Evolutionary conservation across 1,139 yeast genomes (phyloP).

Genomic region (Martiniozyma asiatica): DNA sequence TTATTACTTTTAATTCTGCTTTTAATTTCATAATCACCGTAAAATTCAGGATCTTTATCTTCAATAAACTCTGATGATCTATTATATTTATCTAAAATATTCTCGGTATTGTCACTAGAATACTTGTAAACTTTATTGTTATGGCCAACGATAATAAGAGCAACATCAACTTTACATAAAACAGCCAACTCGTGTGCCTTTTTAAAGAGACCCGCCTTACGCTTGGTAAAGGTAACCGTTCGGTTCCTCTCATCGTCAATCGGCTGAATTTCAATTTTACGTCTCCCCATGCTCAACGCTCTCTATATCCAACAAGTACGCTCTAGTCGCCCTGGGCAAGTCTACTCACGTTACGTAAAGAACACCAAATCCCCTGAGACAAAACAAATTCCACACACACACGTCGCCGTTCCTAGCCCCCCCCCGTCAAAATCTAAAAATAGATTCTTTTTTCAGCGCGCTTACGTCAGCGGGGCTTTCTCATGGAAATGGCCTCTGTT

Average conservation of each 20-base stretch:
- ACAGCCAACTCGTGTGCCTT: constrained; percentile 93
- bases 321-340: too few species aligned
- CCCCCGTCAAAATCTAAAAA: too few species aligned
- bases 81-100: constrained; percentile 41
- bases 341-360: too few species aligned
- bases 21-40: constrained; percentile 20
- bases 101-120: constrained; percentile 52
- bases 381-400: too few species aligned
- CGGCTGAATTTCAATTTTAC: constrained; percentile 91
- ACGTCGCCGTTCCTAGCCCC: too few species aligned
- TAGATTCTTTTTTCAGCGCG: too few species aligned
- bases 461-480: too few species aligned
- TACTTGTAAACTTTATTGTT: constrained; percentile 56
- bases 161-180: constrained; percentile 84
- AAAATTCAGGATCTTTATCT: constrained; percentile 46
- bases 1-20: constrained; percentile 12
- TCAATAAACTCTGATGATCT: constrained; percentile 36
- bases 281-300: constrained; percentile 74
- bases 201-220: constrained; percentile 91
- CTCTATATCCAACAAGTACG: too few species aligned
- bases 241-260: constrained; percentile 81
- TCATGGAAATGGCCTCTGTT: too few species aligned
- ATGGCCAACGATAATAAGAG: constrained; percentile 80
- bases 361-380: too few species aligned
- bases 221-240: constrained; percentile 81